Percentiles rank a stretch among this genome's conserved stretches.
These are phyloP conservation scores for Panellus pusillus DNA, from an alignment of 768 basidiomycete species.

Conservation along the genomic window DNA sequence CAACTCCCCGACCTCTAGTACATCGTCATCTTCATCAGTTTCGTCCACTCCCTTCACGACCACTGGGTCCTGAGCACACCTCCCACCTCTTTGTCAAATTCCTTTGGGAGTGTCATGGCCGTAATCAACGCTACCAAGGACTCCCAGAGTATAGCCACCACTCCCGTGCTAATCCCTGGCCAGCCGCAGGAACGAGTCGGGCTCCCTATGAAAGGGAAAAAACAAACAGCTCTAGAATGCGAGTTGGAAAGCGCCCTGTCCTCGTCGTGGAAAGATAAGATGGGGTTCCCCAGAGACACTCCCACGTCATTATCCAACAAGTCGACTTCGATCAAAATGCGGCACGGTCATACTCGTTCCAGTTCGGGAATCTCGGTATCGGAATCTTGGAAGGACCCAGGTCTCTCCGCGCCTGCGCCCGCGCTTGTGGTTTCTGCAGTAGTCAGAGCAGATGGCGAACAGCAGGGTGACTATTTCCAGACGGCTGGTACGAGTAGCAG, in stretches of 20 bases:
- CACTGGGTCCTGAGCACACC: constrained; percentile 52
- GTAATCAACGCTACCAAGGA: constrained; percentile 39
- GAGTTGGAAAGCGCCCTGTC: constrained; percentile 36
- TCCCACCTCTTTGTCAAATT: constrained; percentile 55
- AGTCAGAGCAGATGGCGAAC: constrained; percentile 44
- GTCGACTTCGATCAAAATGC: constrained; percentile 32
- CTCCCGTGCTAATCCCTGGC: constrained; percentile 8
- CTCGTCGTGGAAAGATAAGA: constrained; percentile 38
- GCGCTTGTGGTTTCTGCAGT: constrained; percentile 53
- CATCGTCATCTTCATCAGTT: constrained; percentile 56
- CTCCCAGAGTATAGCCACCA: constrained; percentile 19
- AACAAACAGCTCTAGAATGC: constrained; percentile 30
- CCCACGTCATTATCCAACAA: constrained; percentile 40
- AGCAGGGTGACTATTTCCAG: constrained; percentile 38
- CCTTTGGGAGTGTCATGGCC: constrained; percentile 43
- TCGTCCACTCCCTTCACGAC: constrained; percentile 39
- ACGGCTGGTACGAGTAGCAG: constrained; percentile 28
- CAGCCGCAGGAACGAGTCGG: constrained; percentile 27
- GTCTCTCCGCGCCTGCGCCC: constrained; percentile 51
- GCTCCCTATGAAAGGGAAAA: constrained; percentile 37
- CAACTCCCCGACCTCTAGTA: constrained; percentile 34
- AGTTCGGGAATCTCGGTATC: constrained; percentile 38
- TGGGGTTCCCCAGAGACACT: constrained; percentile 40
- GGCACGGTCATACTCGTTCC: constrained; percentile 35
- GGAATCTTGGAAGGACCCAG: constrained; percentile 53